phyloP scores from a whole-genome alignment of 306 rosid species.

The Cicer bijugum region DNA sequence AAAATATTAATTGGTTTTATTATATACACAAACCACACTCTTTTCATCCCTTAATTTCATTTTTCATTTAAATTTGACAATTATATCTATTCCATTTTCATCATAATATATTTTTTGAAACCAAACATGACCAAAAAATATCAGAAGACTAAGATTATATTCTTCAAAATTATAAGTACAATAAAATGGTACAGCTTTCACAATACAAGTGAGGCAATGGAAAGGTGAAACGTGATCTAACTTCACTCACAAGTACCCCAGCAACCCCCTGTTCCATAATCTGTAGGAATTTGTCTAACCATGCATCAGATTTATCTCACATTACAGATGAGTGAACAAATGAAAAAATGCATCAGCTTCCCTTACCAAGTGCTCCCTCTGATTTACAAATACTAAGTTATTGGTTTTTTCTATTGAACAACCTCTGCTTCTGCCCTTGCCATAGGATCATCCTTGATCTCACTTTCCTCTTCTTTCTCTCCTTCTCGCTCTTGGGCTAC shows the following conservation, averaged over 20 bases:
- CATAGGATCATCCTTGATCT: constrained; percentile 74
- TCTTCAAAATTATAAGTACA: not conserved
- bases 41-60: too few species aligned
- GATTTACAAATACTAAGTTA: not conserved
- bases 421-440: constrained; percentile 83
- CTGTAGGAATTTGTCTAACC: constrained; percentile 5
- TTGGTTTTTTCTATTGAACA: constrained; percentile 48
- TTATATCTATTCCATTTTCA: not conserved
- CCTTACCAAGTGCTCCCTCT: constrained; percentile 23
- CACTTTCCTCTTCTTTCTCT: constrained; percentile 78
- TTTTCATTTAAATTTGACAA: constrained; percentile 4
- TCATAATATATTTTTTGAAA: not conserved
- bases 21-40: too few species aligned
- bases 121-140: not conserved
- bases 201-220: constrained; percentile 31
- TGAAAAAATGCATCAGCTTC: constrained; percentile 26
- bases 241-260: not conserved
- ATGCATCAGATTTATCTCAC: not conserved
- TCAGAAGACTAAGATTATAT: not conserved
- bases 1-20: too few species aligned
- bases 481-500: constrained; percentile 77
- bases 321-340: constrained; percentile 15
- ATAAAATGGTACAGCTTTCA: not conserved
- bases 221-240: not conserved
- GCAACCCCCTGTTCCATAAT: not conserved